Evolutionary conservation across 768 basidiomycete genomes (phyloP), one percentile per base, ranked within the genome.

Genomic region (Pleurotus eryngii): DNA sequence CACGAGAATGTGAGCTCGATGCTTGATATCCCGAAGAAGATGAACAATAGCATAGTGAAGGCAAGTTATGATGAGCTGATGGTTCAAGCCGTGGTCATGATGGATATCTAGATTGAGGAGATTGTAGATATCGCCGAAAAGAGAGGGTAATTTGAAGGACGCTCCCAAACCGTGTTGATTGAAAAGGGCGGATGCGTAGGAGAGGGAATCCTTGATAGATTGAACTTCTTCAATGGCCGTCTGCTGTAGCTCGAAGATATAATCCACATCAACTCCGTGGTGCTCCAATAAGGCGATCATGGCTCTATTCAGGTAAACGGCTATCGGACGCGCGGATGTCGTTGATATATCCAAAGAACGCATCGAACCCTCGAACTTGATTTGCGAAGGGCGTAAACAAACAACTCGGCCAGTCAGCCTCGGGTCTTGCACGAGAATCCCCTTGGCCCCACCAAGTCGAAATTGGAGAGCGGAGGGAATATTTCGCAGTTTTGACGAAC

Each of bases 21-120:
- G 76, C 63, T 83, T 83, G 64, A 84, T 69, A 49, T 79, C 76
- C 5, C 82, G 74, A 27, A 84, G 67, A 8, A 78, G 70, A 59
- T 82, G 78, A 5, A 74, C 77, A 40, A 72, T 71, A 1, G 71
- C 72, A 55, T 69, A 78, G 27, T 69, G 66, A 50, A 83, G 43
- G 8, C 69, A 47, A 0, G 70, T 73, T 38, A 63, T 60, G 20
- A 81, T 66, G 46, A 82, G 61, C 20, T 72, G 70, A 51, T 76
- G 74, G 30, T 64, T 60, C 7, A 58, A 22, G 40, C 54, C 49
- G 35, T 35, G 39, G 24, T 46, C 20, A 9, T 39, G 59, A 22
- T 51, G 39, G n/a, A 69, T 60, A 6, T 71, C 66, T 26, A 80
- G 48, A 9, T 64, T 56, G 8, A 74, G 64, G 35, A 74, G 64